A percentile compares a stretch with the other conserved stretches of the same genome.
phyloP scores from a whole-genome alignment of 352 stramenopile species.

The Stramenopiles sp. region DNA sequence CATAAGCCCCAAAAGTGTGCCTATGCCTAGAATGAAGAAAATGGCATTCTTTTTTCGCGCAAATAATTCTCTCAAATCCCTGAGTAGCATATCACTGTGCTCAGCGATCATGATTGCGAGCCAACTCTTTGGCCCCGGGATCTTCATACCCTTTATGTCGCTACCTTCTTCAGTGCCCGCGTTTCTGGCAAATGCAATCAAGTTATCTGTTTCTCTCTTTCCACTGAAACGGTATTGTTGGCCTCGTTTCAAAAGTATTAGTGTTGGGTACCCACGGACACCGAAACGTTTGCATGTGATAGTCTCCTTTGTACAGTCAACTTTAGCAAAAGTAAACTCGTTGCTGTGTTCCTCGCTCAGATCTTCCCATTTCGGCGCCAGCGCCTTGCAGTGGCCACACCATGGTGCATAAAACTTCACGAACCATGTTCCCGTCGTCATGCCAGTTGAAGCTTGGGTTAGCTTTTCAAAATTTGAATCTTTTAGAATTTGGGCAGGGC shows the following conservation, averaged over 20 bases:
- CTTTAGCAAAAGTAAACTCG: slow-evolving; percentile 61
- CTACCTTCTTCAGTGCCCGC: neutral
- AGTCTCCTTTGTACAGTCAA: slow-evolving; percentile 28
- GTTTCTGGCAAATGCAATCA: neutral
- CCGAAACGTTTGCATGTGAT: slow-evolving; percentile 52
- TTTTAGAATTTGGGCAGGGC: neutral
- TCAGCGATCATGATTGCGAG: neutral
- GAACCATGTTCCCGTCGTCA: slow-evolving; percentile 35
- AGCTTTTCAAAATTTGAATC: neutral
- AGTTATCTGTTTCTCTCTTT: neutral
- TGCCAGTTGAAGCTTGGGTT: neutral
- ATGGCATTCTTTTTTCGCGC: neutral
- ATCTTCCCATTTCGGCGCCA: slow-evolving; percentile 71
- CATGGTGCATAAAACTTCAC: slow-evolving; percentile 84
- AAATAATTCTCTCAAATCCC: neutral
- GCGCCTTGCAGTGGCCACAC: slow-evolving; percentile 78
- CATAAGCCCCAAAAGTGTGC: neutral
- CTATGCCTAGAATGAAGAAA: neutral
- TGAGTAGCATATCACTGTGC: neutral
- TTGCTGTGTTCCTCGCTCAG: slow-evolving; percentile 58
- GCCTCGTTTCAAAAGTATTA: slow-evolving; percentile 54
- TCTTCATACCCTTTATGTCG: neutral
- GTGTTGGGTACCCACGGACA: slow-evolving; percentile 72
- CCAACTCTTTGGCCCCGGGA: neutral
- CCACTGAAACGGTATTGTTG: neutral